These are phyloP conservation scores for Aquilaria agallochum DNA, from an alignment of 441 rosid species.

Conservation along the genomic window DNA sequence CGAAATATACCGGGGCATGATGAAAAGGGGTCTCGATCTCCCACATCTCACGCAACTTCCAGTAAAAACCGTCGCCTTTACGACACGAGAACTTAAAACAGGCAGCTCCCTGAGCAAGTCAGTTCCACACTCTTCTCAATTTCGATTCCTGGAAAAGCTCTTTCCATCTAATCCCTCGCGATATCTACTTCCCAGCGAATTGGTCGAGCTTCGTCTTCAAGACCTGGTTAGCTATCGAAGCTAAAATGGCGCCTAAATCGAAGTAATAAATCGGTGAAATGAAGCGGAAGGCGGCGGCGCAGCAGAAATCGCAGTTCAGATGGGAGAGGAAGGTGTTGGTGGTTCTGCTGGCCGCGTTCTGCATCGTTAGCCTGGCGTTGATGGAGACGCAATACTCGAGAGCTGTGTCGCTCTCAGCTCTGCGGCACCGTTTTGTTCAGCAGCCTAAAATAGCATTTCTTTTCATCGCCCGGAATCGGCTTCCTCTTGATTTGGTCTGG, in stretches of 20 bases:
- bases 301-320: conserved; percentile 44
- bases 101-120: neutral
- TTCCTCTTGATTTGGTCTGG: conserved; percentile 88
- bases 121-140: neutral
- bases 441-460: conserved; percentile 72
- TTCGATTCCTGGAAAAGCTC: conserved; percentile 11
- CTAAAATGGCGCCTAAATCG: conserved; percentile 24
- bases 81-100: neutral
- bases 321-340: conserved; percentile 67
- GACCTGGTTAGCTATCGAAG: neutral
- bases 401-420: conserved; percentile 36
- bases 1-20: neutral
- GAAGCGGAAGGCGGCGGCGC: conserved; percentile 59
- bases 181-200: conserved; percentile 2
- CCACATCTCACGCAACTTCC: conserved; percentile 20
- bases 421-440: conserved; percentile 33
- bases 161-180: neutral
- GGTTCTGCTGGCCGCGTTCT: conserved; percentile 41
- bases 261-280: conserved; percentile 29
- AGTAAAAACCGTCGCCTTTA: conserved; percentile 4
- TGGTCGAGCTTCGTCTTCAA: neutral
- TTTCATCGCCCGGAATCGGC: conserved; percentile 80
- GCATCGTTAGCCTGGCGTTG: conserved; percentile 49
- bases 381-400: conserved; percentile 56
- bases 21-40: conserved; percentile 14